Base-by-base conservation (phyloP, 139 green algal genomes). In the Zygnema cylindricum region DNA sequence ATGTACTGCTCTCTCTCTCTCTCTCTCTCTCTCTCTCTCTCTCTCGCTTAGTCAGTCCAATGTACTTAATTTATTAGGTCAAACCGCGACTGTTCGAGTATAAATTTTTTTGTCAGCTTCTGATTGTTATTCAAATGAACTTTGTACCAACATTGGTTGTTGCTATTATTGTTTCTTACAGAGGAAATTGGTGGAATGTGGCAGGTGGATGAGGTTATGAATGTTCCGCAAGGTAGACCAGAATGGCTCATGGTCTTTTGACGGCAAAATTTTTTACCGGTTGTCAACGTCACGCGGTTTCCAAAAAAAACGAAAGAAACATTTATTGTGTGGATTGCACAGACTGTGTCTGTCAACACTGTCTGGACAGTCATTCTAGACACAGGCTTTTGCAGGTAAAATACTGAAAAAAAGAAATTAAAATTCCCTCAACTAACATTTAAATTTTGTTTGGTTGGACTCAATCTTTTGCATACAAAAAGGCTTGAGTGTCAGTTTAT, bases 81-180 rank as follows among this genome's bases (percentile, higher is more conserved):
- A 16, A 63, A 7, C 7, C 49, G 49, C 49, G 7, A 16, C 49
- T 63, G 49, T 63, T 63, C 16, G 7, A 7, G 49, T 16, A 63
- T 7, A 63, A 63, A 11, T 77, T 16, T 85, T 39, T 7, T 84
- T 83, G 63, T 2, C 30, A 3, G 32, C 2, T 2, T 78, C 41
- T 78, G 88, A 78, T 57, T 91, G n/a, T 85, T 91, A 77, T 85
- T 91, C 89, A 91, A 77, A 49, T 93, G 85, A 77, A 41, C 86
- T 30, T 40, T 55, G 33, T 90, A 95, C 33, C 88, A 93, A 38
- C 81, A 95, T 1, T 93, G 7, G 49, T 63, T 63, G 7, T 63
- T 63, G 7, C 7, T 63, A 16, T 25, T 25, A 63, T 63, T 63
- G 16, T 63, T 7, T 63, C 49, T 16, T 25, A 63, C 49, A 63